phyloP scores from a whole-genome alignment of 164 flowering plant species.

The Macadamia integrifolia region DNA sequence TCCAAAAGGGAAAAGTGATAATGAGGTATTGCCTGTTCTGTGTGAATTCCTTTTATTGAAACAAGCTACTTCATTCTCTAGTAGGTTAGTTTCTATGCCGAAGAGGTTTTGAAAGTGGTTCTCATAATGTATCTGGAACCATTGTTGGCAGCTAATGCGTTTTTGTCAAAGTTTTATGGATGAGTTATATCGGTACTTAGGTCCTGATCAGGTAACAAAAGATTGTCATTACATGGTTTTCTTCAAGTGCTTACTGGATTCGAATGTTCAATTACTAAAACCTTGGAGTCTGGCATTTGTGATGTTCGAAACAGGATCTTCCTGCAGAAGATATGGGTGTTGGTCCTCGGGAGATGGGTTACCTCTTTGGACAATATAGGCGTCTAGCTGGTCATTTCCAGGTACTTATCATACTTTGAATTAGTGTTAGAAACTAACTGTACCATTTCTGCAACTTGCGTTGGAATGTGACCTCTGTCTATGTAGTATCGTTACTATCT shows the following conservation, averaged over 20 bases:
- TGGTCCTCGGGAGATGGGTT: slow-evolving; percentile 97
- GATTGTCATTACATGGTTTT: slow-evolving; percentile 3
- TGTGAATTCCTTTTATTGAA: slow-evolving; percentile 6
- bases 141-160: slow-evolving; percentile 73
- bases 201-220: slow-evolving; percentile 77
- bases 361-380: slow-evolving; percentile 92
- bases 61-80: slow-evolving; percentile 1
- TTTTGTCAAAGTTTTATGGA: slow-evolving; percentile 98
- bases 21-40: slow-evolving; percentile 50
- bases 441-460: neutral
- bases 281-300: neutral
- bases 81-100: neutral
- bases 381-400: slow-evolving; percentile 91
- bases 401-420: slow-evolving; percentile 30
- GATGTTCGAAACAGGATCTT: slow-evolving; percentile 56
- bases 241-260: neutral
- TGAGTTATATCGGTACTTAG: slow-evolving; percentile 83
- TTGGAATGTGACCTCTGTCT: no score
- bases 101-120: slow-evolving; percentile 6
- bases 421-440: neutral
- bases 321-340: slow-evolving; percentile 99
- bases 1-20: slow-evolving; percentile 94
- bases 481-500: no score
- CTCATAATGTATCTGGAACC: neutral
- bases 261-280: neutral